phyloP scores from a whole-genome alignment of 306 rosid species.

The Vicia sativa region DNA sequence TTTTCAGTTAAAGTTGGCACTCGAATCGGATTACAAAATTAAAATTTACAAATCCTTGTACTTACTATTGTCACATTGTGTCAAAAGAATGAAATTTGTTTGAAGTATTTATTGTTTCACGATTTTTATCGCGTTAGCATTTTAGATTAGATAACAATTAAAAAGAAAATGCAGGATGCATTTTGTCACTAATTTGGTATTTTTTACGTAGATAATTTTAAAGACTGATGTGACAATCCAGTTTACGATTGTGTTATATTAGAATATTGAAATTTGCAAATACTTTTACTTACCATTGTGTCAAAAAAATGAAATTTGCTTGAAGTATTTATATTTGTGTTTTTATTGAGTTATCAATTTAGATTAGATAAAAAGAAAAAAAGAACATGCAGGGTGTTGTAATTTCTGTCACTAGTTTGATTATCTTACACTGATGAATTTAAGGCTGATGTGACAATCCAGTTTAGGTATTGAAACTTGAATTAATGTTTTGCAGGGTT shows the following conservation, averaged over 20 bases:
- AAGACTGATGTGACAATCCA: no score
- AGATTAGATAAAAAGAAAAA: background rate
- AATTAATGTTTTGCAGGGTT: conserved; percentile 41
- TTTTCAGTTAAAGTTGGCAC: background rate
- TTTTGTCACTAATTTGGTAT: no score
- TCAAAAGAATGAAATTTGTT: conserved; percentile 14
- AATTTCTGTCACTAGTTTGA: conserved; percentile 3
- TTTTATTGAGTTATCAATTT: conserved; percentile 17
- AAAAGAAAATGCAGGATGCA: no score
- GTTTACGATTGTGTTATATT: background rate
- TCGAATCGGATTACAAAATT: no score
- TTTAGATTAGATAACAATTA: background rate
- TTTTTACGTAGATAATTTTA: no score
- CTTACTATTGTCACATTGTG: no score
- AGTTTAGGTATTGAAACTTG: conserved; percentile 17
- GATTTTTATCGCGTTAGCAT: conserved; percentile 15
- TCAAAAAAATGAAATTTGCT: conserved; percentile 11
- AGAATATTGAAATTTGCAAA: background rate
- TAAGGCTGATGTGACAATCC: conserved; percentile 3
- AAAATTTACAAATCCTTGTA: background rate
- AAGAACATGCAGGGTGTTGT: background rate
- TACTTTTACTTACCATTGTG: background rate
- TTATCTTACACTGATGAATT: background rate
- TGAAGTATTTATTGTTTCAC: conserved; percentile 19
- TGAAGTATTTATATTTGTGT: conserved; percentile 17